A percentile compares a stretch with the other conserved stretches of the same genome.
These are phyloP conservation scores for Heliamphora exappendiculata DNA, from an alignment of 148 eudicot species.

Conservation along the genomic window DNA sequence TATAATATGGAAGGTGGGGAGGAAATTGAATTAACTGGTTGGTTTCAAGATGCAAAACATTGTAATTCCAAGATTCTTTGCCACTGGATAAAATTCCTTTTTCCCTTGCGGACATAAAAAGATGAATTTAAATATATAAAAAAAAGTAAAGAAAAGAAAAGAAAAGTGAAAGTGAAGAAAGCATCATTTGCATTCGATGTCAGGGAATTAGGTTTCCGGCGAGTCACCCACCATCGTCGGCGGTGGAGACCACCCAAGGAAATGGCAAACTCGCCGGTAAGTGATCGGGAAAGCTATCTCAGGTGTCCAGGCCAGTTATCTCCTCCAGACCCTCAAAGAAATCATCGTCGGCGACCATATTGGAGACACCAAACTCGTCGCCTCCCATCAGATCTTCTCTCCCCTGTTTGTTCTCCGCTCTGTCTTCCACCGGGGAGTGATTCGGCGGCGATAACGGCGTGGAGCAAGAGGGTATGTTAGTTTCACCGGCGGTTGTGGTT, in stretches of 20 bases:
- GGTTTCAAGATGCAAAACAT: slow-evolving; percentile 6
- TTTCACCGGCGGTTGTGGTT: slow-evolving; percentile 15
- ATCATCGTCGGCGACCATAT: slow-evolving; percentile 51
- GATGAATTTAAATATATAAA: slow-evolving; percentile 11
- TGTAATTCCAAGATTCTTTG: slow-evolving; percentile 15
- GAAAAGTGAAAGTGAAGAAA: slow-evolving; percentile 17
- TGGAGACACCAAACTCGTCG: slow-evolving; percentile 36
- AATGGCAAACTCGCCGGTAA: slow-evolving; percentile 26
- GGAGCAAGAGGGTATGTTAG: slow-evolving; percentile 26
- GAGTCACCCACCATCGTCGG: slow-evolving; percentile 53
- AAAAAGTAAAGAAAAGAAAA: slow-evolving; percentile 1
- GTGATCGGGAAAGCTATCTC: slow-evolving; percentile 35
- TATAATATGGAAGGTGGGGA: slow-evolving; percentile 5
- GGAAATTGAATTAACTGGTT: no score
- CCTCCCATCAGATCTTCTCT: slow-evolving; percentile 27
- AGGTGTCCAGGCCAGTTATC: slow-evolving; percentile 31
- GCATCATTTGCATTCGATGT: slow-evolving; percentile 19
- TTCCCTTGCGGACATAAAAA: neutral
- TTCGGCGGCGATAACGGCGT: slow-evolving; percentile 20
- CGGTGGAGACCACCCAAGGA: slow-evolving; percentile 39
- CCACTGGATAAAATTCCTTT: neutral
- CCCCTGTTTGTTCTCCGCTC: slow-evolving; percentile 32
- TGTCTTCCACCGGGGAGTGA: slow-evolving; percentile 43
- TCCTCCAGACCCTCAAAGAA: slow-evolving; percentile 76
- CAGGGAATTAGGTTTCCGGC: neutral